Evolutionary conservation across 2,329 filamentous ascomycete species (phyloP).

Genomic region (Diaporthe citri): DNA sequence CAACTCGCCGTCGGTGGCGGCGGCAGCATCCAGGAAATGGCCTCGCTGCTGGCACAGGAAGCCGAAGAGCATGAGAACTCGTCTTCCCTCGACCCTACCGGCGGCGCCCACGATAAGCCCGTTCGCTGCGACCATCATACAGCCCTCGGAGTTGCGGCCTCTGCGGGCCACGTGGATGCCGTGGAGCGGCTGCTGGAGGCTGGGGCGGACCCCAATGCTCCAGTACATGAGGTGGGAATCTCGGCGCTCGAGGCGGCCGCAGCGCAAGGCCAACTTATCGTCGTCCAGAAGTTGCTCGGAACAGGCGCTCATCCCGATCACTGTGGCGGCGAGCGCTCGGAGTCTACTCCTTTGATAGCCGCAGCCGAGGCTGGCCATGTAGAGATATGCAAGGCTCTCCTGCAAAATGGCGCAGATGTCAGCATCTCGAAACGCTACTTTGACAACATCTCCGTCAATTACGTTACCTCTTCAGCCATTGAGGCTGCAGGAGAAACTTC

Average conservation of each 20-base stretch:
- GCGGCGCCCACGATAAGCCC: accelerated
- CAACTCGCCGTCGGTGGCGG: not conserved
- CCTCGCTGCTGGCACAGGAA: not conserved
- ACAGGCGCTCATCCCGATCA: not conserved
- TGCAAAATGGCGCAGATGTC: not conserved
- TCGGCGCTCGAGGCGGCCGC: not conserved
- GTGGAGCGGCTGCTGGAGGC: not conserved
- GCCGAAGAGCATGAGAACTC: not conserved
- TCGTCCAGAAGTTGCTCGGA: not conserved
- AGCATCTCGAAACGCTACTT: not conserved
- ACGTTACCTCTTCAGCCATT: not conserved
- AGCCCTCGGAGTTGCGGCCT: not conserved
- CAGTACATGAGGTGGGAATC: not conserved
- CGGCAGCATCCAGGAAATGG: not conserved
- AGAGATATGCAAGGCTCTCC: not conserved
- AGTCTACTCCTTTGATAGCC: not conserved
- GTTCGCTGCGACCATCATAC: not conserved
- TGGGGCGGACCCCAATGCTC: not conserved
- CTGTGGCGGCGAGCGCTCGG: not conserved
- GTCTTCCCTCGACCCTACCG: not conserved
- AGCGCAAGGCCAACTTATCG: not conserved
- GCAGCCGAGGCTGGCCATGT: not conserved
- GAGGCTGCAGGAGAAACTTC: not conserved
- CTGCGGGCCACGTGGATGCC: not conserved
- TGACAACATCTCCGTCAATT: too few species aligned